These are phyloP conservation scores for Salix caprea DNA, from an alignment of 345 rosid species.

Conservation along the genomic window DNA sequence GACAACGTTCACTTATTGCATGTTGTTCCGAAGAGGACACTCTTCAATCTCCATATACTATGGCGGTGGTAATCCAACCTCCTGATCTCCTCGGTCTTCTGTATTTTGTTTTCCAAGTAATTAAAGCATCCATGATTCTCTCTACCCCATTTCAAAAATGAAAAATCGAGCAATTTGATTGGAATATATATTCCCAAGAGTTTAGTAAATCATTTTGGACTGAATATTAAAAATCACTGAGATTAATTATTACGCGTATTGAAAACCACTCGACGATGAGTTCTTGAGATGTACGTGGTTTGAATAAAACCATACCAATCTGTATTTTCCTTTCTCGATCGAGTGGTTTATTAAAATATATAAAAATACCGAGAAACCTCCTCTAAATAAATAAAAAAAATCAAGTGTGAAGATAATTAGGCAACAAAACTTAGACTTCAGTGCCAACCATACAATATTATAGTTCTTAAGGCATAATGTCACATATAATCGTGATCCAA, in stretches of 20 bases:
- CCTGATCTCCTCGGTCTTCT: neutral
- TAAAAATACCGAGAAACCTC: neutral
- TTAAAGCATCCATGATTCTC: too few species aligned
- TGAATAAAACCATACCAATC: too few species aligned
- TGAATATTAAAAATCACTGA: too few species aligned
- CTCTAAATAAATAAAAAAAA: neutral
- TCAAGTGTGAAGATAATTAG: neutral
- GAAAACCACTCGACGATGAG: too few species aligned
- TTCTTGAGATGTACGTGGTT: too few species aligned
- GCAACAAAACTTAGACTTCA: neutral
- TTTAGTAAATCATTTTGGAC: too few species aligned
- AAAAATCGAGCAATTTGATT: too few species aligned
- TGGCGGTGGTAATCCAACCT: neutral
- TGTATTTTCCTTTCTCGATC: too few species aligned
- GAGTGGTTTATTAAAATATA: neutral
- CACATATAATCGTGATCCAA: neutral
- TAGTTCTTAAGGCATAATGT: neutral
- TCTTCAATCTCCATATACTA: conserved; percentile 12
- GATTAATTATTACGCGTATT: too few species aligned
- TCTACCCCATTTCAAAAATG: too few species aligned
- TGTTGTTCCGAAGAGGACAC: conserved; percentile 18
- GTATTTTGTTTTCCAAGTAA: neutral
- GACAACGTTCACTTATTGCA: conserved; percentile 25
- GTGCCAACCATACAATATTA: neutral
- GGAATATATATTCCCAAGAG: too few species aligned